Percentiles rank a stretch among this genome's conserved stretches.
Conservation (phyloP, 192 early-diverging fungal species). For the Nowakowskiella sp. region DNA sequence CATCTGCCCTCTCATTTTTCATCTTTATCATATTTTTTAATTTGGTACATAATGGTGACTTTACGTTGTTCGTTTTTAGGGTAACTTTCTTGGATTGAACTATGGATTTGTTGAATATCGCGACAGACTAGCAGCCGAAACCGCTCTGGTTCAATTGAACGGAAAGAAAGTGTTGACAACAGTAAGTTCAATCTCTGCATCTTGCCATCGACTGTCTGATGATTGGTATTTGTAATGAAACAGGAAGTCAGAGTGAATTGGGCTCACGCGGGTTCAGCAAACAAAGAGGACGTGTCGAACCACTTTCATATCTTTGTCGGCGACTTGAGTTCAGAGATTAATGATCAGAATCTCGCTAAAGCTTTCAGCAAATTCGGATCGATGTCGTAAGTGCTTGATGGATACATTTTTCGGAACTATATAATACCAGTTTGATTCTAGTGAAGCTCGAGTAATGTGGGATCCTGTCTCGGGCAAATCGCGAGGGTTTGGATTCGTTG, state of each 20-base stretch:
- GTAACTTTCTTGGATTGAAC: slow-evolving; percentile 53
- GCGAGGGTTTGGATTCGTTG: slow-evolving; percentile 86
- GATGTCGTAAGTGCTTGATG: slow-evolving; percentile 55
- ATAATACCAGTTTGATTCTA: slow-evolving; percentile 10
- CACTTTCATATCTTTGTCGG: slow-evolving; percentile 92
- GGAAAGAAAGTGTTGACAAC: slow-evolving; percentile 55
- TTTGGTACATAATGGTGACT: slow-evolving; percentile 10
- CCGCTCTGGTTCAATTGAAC: slow-evolving; percentile 64
- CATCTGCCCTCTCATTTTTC: slow-evolving; percentile 9
- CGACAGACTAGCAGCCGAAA: slow-evolving; percentile 61
- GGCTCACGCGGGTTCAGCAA: slow-evolving; percentile 39
- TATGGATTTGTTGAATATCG: slow-evolving; percentile 86
- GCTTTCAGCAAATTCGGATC: slow-evolving; percentile 67
- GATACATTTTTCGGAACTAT: background rate
- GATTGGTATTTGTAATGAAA: background rate
- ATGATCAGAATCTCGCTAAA: slow-evolving; percentile 66
- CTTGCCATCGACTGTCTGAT: background rate
- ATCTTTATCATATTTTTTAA: slow-evolving; percentile 14
- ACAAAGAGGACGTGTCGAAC: slow-evolving; percentile 60
- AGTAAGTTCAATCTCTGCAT: slow-evolving; percentile 29
- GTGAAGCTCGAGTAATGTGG: slow-evolving; percentile 93
- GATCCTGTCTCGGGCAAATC: slow-evolving; percentile 81
- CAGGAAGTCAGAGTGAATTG: slow-evolving; percentile 65
- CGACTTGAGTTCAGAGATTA: slow-evolving; percentile 85
- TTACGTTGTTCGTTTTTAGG: too few relatives aligned